These are phyloP conservation scores for Penicillium daleae DNA, from an alignment of 495 filamentous ascomycete species.

Conservation along the genomic window DNA sequence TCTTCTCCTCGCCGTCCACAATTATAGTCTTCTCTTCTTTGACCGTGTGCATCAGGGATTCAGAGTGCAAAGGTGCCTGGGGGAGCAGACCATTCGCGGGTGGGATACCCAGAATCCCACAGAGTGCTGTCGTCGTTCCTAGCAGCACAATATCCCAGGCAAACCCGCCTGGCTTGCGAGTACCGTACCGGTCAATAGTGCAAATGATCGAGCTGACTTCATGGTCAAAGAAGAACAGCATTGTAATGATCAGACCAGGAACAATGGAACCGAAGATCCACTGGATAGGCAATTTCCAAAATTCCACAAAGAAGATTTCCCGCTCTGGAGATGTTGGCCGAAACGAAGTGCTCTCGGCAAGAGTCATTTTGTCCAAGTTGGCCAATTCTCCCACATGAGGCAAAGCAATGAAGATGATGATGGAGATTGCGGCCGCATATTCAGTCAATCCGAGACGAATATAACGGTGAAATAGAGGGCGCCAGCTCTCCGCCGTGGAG, in stretches of 20 bases:
- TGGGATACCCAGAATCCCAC: conserved; percentile 71
- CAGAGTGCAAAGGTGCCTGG: conserved; percentile 71
- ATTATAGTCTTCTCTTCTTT: conserved; percentile 42
- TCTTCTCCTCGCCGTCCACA: conserved; percentile 45
- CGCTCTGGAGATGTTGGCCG: conserved; percentile 61
- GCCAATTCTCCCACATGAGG: conserved; percentile 68
- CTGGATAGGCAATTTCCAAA: conserved; percentile 63
- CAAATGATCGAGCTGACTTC: conserved; percentile 78
- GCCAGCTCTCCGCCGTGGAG: conserved; percentile 66
- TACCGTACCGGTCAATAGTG: conserved; percentile 68
- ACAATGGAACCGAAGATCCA: conserved; percentile 71
- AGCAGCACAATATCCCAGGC: conserved; percentile 72
- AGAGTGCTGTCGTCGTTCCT: conserved; percentile 69
- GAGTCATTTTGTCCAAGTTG: conserved; percentile 62
- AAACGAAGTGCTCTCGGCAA: conserved; percentile 62
- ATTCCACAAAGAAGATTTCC: conserved; percentile 63
- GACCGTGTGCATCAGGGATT: conserved; percentile 63
- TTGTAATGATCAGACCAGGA: conserved; percentile 68
- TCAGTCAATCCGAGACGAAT: conserved; percentile 66
- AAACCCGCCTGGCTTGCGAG: conserved; percentile 67
- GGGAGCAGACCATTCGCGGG: conserved; percentile 72
- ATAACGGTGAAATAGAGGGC: conserved; percentile 67
- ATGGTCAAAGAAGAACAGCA: conserved; percentile 76
- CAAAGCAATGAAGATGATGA: conserved; percentile 69
- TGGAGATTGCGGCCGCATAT: conserved; percentile 73